phyloP scores from a whole-genome alignment of 2,329 filamentous ascomycete species.

The Penicillium sp. region DNA sequence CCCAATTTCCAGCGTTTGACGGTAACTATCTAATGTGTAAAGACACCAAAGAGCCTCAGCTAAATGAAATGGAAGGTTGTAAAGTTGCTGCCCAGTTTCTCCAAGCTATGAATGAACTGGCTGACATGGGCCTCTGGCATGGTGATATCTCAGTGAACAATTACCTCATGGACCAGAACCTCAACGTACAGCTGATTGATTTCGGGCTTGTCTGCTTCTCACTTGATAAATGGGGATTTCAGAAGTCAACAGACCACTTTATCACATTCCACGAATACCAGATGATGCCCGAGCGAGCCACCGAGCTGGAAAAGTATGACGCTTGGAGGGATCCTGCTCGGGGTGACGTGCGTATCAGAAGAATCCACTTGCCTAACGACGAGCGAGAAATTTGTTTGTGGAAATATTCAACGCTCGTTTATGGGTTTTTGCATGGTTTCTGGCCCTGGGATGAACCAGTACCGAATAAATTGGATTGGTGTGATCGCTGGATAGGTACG shows the following conservation, averaged over 20 bases:
- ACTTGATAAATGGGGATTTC: constrained; percentile 15
- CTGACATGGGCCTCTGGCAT: constrained; percentile 31
- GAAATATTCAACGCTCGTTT: constrained; percentile 30
- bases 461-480: constrained; percentile 6
- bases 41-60: constrained; percentile 15
- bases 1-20: constrained; percentile 11
- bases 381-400: constrained; percentile 22
- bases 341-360: background rate
- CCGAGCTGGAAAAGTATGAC: constrained; percentile 10
- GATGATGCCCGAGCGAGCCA: constrained; percentile 27
- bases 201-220: constrained; percentile 24
- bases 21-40: constrained; percentile 14
- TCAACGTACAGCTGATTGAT: constrained; percentile 33
- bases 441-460: constrained; percentile 32
- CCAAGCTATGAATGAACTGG: constrained; percentile 28
- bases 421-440: constrained; percentile 34
- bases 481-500: background rate
- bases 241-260: background rate
- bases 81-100: constrained; percentile 34
- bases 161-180: constrained; percentile 29
- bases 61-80: constrained; percentile 28
- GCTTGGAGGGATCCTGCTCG: background rate
- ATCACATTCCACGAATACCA: constrained; percentile 30
- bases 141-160: constrained; percentile 32
- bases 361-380: constrained; percentile 16